Base-by-base conservation (phyloP, 768 basidiomycete species). In the Amanita exitialis region DNA sequence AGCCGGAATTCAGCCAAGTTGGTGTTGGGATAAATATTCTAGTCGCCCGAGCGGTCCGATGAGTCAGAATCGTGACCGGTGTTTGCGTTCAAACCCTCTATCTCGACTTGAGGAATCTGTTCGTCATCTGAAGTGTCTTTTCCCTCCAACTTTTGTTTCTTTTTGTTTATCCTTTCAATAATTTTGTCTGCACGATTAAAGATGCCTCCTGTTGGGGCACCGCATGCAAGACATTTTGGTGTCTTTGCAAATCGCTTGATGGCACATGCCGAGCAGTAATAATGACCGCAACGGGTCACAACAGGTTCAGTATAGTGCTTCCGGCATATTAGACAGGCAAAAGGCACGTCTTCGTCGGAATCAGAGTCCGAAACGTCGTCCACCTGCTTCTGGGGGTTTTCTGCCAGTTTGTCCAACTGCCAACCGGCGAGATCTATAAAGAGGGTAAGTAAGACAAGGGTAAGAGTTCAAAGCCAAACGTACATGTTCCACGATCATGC, bases 311-410 rank as follows among this genome's bases (percentile, higher is more conserved):
- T 93, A 68, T 93, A 98, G 48, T 83, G 85, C 61, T 96, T 86
- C 52, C 95, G 83, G 66, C 96, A 97, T 57, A 99, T 86, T 59
- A 97, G 77, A 69, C 96, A 99, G n/a, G 96, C 95, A 65, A 98
- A 99, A 4, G 96, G 96, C 46, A 98, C 78, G 64, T 93, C 92
- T 63, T 91, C 82, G 57, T 83, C 83, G 35, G 79, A 79, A 64
- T 84, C 66, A 37, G 80, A 78, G 47, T 77, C 83, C 7, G 80
- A 82, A 28, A 67, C 81, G 44, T 81, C 80, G 28, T 77, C 80
- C 34, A 65, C 75, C 56, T 78, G 72, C 66, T 76, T 82, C 63
- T 73, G 73, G n/a, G 84, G 73, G 61, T 76, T 83, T 59, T 83
- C 90, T 23, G 90, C 88, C 49, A 93, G 72, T 66, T 93, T 90